These are phyloP conservation scores for Saccharomycopsis microspora DNA, from an alignment of 805 yeast genomes.

Conservation along the genomic window DNA sequence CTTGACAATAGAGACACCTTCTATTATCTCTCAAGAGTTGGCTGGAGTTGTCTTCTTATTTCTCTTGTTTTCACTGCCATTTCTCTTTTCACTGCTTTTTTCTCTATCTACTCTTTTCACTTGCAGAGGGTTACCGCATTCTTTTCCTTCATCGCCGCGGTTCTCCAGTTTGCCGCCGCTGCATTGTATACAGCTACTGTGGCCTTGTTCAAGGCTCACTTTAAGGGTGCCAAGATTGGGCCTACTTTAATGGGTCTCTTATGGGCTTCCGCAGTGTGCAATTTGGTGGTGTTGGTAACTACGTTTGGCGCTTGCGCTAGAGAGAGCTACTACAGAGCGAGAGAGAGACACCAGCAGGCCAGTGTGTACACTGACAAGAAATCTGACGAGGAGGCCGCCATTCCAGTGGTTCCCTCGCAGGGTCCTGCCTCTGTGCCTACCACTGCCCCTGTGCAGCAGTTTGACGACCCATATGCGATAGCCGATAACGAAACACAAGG, in stretches of 20 bases:
- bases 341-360: constrained; percentile 3
- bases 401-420: not conserved
- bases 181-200: constrained; percentile 19
- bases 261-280: constrained; percentile 59
- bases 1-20: constrained; percentile 35
- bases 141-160: constrained; percentile 10
- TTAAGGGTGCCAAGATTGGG: constrained; percentile 43
- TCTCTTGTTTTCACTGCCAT: constrained; percentile 53
- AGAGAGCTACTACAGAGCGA: constrained; percentile 15
- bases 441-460: constrained; percentile 1
- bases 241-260: constrained; percentile 46
- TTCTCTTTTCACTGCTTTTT: constrained; percentile 41
- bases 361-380: constrained; percentile 4
- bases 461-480: constrained; percentile 13
- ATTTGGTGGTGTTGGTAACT: constrained; percentile 38
- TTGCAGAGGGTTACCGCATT: constrained; percentile 44
- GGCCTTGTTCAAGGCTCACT: constrained; percentile 66
- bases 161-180: constrained; percentile 13
- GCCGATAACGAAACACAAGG: constrained; percentile 3
- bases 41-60: constrained; percentile 51
- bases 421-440: not conserved
- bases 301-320: constrained; percentile 31
- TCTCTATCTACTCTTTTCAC: constrained; percentile 44
- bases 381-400: constrained; percentile 1
- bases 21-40: constrained; percentile 59